Base-by-base conservation (phyloP, 495 filamentous ascomycete genomes). In the Amniculicola lignicola region DNA sequence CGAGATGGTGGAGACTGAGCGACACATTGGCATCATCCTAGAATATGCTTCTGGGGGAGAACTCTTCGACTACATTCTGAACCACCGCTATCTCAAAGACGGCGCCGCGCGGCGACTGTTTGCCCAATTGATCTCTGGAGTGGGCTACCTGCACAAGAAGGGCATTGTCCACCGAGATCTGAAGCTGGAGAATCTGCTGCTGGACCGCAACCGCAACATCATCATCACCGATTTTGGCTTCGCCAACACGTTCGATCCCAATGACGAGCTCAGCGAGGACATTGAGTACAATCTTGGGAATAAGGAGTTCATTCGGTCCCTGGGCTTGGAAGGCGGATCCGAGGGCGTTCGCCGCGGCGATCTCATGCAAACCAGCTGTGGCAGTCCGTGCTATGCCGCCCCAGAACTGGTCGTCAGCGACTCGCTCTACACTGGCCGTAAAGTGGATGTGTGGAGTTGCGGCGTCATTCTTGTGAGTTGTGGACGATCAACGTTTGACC, bases 161-260 rank as follows among this genome's bases (percentile, higher is more conserved):
- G 93, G 93, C 36, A 99, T 99, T 66, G 92, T 99, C 19, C 93
- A 99, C 65, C 86, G 93, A 64, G 93, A 99, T 73, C 76, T 99
- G 47, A 99, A 99, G 71, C 77, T 99, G 54, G 93, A 99, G 72
- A 99, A 99, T 69, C 70, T 99, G 65, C 77, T 99, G 16, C 82
- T 99, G 42, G 93, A 99, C 72, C 82, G 93, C 16, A 96, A 99
- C 63, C 83, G 88, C 38, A 99, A 99, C 72, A 96, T 99, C 67
- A 97, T 99, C 74, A 97, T 99, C 69, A 97, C 93, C 0, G 93
- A 99, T 72, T 99, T 99, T 69, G 93, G 93, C 3, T 99, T 99
- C 71, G 93, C 93, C 41, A 99, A 99, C 69, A 97, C 90, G 3
- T 99, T 99, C 67, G 84, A 95, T 67, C 83, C 93, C 1, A 67